phyloP scores from a whole-genome alignment of 2,329 filamentous ascomycete genomes.

The Pezicula rhizophila region DNA sequence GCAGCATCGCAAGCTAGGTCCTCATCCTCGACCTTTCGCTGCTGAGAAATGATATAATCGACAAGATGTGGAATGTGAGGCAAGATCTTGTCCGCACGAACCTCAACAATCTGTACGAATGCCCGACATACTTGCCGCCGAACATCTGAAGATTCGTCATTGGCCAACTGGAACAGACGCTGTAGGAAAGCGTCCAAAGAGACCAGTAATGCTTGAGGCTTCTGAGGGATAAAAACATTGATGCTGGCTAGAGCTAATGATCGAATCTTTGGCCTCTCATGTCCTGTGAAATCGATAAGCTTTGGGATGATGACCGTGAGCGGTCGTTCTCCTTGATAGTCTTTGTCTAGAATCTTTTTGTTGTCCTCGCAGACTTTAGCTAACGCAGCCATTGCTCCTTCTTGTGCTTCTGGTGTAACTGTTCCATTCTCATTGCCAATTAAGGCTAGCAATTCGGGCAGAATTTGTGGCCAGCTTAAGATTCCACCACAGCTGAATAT shows the following conservation, averaged over 20 bases:
- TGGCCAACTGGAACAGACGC: slow-evolving; percentile 74
- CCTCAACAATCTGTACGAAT: slow-evolving; percentile 87
- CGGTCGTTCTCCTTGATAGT: slow-evolving; percentile 83
- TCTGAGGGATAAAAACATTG: slow-evolving; percentile 85
- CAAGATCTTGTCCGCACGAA: slow-evolving; percentile 80
- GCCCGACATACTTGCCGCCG: slow-evolving; percentile 88
- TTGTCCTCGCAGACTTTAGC: slow-evolving; percentile 98
- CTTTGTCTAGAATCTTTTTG: slow-evolving; percentile 74
- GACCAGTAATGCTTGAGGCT: slow-evolving; percentile 74
- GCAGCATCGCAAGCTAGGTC: slow-evolving; percentile 91
- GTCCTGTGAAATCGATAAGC: slow-evolving; percentile 79
- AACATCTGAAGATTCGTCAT: slow-evolving; percentile 74
- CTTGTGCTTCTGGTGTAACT: slow-evolving; percentile 66
- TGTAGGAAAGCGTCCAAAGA: slow-evolving; percentile 77
- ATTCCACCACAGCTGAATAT: slow-evolving; percentile 79
- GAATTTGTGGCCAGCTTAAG: slow-evolving; percentile 82
- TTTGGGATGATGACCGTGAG: slow-evolving; percentile 86
- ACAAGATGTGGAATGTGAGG: slow-evolving; percentile 85
- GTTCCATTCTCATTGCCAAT: slow-evolving; percentile 68
- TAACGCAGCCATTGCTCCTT: slow-evolving; percentile 89
- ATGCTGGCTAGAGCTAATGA: slow-evolving; percentile 75
- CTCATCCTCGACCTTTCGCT: slow-evolving; percentile 73
- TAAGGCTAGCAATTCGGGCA: slow-evolving; percentile 75
- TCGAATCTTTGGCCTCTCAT: slow-evolving; percentile 69
- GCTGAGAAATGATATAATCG: slow-evolving; percentile 87